Base-by-base conservation (phyloP, 495 filamentous ascomycete species). In the Neurospora discreta region DNA sequence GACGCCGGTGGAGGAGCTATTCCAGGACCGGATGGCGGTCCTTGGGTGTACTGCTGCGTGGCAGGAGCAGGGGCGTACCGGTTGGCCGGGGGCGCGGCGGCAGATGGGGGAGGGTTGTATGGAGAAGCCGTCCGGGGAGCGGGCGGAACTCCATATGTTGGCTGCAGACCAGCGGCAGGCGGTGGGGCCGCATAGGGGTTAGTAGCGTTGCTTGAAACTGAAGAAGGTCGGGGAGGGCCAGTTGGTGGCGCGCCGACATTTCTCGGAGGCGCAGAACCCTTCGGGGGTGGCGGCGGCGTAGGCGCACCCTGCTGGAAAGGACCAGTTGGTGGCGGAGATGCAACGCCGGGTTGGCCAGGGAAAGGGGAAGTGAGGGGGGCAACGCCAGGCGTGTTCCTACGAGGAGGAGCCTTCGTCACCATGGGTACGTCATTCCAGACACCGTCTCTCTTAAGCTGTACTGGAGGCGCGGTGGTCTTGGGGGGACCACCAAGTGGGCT, bases 361-460 rank as follows among this genome's bases (percentile, higher is more conserved):
- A 93, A 94, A 16, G 91, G 89, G 39, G 90, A 86, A 65, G 83
- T 87, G 69, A 92, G 86, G 16, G 90, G 80, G 33, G 82, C 82
- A 68, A 87, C 79, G 44, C 86, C 88, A 39, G 94, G 93, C 13
- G 94, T 97, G 43, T 84, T 85, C 76, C 90, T 86, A 71, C 93
- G 87, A 13, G 86, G 83, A 36, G 90, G 88, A 46, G 90, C 84
- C 78, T 94, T 96, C 39, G 88, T 86, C 38, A 97, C 92, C 75
- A 97, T 89, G 1, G 95, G 95, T 71, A 95, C 89, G 81, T 99
- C 95, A 75, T 99, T 99, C 95, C 95, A 99, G 70, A 90, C 90
- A 41, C 88, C 87, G 72, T 91, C 89, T 72, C 87, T 88, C 72
- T 87, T 87, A 73, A 87, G 86, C 72, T 88, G 91, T 20, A 91